Evolutionary conservation across 805 yeast genomes (phyloP).

Genomic region (Wickerhamiella nectarea): DNA sequence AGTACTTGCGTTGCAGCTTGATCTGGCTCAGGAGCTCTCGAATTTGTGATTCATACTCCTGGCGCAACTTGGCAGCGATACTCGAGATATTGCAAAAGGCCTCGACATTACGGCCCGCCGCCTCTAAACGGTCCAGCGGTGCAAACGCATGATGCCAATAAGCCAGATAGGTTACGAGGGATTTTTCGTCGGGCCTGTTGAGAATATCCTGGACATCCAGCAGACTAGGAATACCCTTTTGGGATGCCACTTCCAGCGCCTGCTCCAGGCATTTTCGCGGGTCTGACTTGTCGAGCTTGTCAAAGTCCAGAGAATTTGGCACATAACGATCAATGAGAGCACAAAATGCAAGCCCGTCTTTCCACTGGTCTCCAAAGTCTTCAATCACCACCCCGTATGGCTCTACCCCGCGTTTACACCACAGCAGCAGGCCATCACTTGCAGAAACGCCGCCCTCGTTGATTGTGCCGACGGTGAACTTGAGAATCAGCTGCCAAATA

Average conservation of each 20-base stretch:
- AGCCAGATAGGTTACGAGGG: slow-evolving; percentile 43
- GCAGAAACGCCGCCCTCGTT: slow-evolving; percentile 29
- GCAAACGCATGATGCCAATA: slow-evolving; percentile 42
- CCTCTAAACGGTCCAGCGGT: slow-evolving; percentile 26
- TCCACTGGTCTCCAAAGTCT: slow-evolving; percentile 47
- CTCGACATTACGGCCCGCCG: slow-evolving; percentile 28
- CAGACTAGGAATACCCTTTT: slow-evolving; percentile 38
- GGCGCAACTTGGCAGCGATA: slow-evolving; percentile 24
- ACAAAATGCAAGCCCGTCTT: slow-evolving; percentile 36
- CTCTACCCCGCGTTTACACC: slow-evolving; percentile 40
- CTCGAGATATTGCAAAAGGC: slow-evolving; percentile 27
- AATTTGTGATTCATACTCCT: slow-evolving; percentile 26
- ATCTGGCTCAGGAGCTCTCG: slow-evolving; percentile 21
- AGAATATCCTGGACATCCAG: slow-evolving; percentile 44
- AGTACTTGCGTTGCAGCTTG: slow-evolving; percentile 15
- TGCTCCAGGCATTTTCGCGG: slow-evolving; percentile 25
- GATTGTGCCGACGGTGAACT: slow-evolving; percentile 29
- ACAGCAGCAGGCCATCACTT: slow-evolving; percentile 33
- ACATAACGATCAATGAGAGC: slow-evolving; percentile 32
- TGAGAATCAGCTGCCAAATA: slow-evolving; percentile 48
- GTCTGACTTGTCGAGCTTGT: slow-evolving; percentile 22
- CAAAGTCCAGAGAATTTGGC: slow-evolving; percentile 30
- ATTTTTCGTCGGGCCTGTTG: slow-evolving; percentile 44
- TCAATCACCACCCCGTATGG: slow-evolving; percentile 29
- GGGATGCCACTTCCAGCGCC: slow-evolving; percentile 34